A percentile compares a stretch with the other conserved stretches of the same genome.
phyloP scores from a whole-genome alignment of 2,329 filamentous ascomycete species.

The Tolypocladium pustulatum region DNA sequence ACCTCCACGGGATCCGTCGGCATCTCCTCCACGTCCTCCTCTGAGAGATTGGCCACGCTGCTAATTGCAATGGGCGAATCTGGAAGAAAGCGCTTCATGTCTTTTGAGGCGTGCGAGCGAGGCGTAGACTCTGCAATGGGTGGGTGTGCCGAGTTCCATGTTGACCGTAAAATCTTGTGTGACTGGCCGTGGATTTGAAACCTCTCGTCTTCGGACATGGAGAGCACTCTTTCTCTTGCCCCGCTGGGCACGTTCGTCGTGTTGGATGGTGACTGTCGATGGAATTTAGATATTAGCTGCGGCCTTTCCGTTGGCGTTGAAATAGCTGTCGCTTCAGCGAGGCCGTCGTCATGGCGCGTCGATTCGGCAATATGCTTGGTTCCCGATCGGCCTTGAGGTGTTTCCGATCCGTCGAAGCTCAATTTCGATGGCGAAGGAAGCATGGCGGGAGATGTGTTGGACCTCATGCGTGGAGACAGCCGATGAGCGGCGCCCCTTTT shows the following conservation, averaged over 20 bases:
- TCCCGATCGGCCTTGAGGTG: not conserved
- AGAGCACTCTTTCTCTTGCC: not conserved
- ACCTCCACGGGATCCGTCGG: constrained; percentile 49
- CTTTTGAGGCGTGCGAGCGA: not conserved
- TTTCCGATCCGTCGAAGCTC: constrained; percentile 17
- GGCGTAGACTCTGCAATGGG: not conserved
- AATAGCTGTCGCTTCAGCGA: not conserved
- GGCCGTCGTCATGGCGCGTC: not conserved
- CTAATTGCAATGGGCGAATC: not conserved
- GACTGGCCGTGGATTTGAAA: not conserved
- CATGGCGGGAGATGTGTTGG: constrained; percentile 44
- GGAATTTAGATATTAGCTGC: constrained; percentile 10
- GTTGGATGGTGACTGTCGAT: constrained; percentile 1
- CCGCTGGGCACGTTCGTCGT: not conserved
- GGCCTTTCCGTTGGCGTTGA: constrained; percentile 1
- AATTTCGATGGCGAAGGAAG: constrained; percentile 31
- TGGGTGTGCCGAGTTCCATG: constrained; percentile 3
- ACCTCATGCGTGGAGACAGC: constrained; percentile 32
- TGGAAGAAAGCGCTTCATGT: not conserved
- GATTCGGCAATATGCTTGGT: constrained; percentile 3
- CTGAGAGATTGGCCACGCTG: not conserved
- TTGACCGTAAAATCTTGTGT: not conserved
- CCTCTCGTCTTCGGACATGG: not conserved
- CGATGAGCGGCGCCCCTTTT: constrained; percentile 4
- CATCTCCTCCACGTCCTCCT: constrained; percentile 15